These are phyloP conservation scores for Chaetomium olivaceum DNA, from an alignment of 2,329 filamentous ascomycete species.

Conservation along the genomic window DNA sequence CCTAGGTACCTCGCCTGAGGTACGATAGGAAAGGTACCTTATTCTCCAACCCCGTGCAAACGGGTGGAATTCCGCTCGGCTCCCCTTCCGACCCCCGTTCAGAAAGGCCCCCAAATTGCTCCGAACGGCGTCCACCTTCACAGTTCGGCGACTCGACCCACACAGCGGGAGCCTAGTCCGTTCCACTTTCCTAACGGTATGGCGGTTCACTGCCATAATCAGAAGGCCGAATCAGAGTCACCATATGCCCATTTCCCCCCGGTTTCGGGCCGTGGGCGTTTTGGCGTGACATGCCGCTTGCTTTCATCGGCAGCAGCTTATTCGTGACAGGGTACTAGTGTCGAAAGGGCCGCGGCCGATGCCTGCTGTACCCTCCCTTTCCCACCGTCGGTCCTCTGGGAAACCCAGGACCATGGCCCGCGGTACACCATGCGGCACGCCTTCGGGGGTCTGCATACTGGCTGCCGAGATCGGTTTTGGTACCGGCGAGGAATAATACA, in stretches of 20 bases:
- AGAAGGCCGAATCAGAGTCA: neutral
- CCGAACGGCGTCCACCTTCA: neutral
- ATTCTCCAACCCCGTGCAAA: neutral
- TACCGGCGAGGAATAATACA: neutral
- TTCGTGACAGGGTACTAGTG: neutral
- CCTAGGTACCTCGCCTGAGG: too few species aligned
- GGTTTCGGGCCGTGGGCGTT: neutral
- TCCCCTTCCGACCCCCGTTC: neutral
- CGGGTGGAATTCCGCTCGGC: neutral
- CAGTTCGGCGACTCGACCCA: slow-evolving; percentile 3
- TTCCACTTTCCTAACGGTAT: neutral
- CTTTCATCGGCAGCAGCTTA: neutral
- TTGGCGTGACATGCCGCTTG: neutral
- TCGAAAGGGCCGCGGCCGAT: neutral
- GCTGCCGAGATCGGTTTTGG: neutral
- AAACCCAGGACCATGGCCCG: neutral
- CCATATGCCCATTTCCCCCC: neutral
- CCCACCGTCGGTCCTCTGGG: neutral
- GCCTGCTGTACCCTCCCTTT: neutral
- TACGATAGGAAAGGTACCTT: too few species aligned
- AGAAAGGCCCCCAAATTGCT: neutral
- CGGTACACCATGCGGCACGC: neutral
- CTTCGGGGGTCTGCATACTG: neutral
- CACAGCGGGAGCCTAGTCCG: neutral
- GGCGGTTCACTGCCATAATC: neutral